Evolutionary conservation across 345 rosid genomes (phyloP).

Genomic region (Eucalyptus coolabah): DNA sequence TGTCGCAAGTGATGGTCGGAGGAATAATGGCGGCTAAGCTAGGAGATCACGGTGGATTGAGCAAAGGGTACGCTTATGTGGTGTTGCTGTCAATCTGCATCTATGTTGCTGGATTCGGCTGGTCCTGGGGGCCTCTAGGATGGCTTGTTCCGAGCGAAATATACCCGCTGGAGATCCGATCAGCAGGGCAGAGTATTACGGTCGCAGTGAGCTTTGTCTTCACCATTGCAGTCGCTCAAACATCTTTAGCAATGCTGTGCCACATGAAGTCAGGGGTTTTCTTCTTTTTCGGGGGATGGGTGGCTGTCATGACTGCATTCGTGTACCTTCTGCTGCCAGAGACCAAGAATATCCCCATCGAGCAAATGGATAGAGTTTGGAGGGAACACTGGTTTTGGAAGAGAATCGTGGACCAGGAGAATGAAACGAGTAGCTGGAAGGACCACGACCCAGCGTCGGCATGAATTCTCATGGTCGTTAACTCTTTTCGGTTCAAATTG

Average conservation of each 20-base stretch:
- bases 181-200: conserved; percentile 28
- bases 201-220: conserved; percentile 31
- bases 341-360: conserved; percentile 36
- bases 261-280: conserved; percentile 28
- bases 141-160: conserved; percentile 46
- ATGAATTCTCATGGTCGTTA: background rate
- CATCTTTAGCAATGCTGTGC: conserved; percentile 26
- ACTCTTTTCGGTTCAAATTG: background rate
- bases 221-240: conserved; percentile 28
- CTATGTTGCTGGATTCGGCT: conserved; percentile 26
- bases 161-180: conserved; percentile 26
- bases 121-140: conserved; percentile 50
- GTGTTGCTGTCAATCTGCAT: conserved; percentile 15
- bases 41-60: conserved; percentile 38
- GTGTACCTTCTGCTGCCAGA: conserved; percentile 26
- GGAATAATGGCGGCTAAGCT: conserved; percentile 22
- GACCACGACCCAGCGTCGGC: background rate
- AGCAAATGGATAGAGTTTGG: conserved; percentile 36
- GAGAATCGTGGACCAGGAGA: conserved; percentile 1
- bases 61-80: conserved; percentile 15
- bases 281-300: conserved; percentile 44
- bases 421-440: background rate
- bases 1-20: conserved; percentile 40
- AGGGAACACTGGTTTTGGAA: conserved; percentile 35
- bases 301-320: conserved; percentile 26